Conservation (phyloP, 208 protist genomes). For the Porcisia deanei region DNA sequence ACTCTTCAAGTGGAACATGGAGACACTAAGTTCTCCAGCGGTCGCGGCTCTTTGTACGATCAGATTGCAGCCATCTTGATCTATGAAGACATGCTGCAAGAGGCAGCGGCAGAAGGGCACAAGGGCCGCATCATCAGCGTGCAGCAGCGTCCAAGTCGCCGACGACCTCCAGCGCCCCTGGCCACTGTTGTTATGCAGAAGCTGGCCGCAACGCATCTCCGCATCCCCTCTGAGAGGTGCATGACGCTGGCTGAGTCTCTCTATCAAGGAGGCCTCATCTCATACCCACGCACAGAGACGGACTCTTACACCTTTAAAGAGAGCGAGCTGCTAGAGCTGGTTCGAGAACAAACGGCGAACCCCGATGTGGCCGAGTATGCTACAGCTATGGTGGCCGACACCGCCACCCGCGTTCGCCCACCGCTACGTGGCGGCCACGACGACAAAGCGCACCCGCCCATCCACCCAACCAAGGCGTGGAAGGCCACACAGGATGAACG, state of each 20-base stretch:
- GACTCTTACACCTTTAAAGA: constrained; percentile 92
- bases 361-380: constrained; percentile 61
- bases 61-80: constrained; percentile 72
- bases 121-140: constrained; percentile 64
- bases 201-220: constrained; percentile 91
- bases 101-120: constrained; percentile 39
- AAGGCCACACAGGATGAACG: constrained; percentile 60
- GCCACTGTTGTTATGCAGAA: constrained; percentile 99
- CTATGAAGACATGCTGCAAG: constrained; percentile 66
- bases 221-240: constrained; percentile 92
- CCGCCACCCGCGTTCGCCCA: constrained; percentile 68
- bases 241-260: constrained; percentile 95
- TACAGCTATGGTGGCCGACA: constrained; percentile 52
- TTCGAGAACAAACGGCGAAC: constrained; percentile 69
- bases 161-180: constrained; percentile 93
- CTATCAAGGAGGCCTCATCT: constrained; percentile 92
- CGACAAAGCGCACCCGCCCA: constrained; percentile 99
- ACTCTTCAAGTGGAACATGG: constrained; percentile 59
- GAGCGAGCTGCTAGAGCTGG: constrained; percentile 81
- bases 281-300: constrained; percentile 99
- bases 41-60: constrained; percentile 74
- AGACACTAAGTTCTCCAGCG: constrained; percentile 55
- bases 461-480: constrained; percentile 94
- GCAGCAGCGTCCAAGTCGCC: constrained; percentile 65
- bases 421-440: constrained; percentile 95